A percentile compares a stretch with the other conserved stretches of the same genome.
Conservation (phyloP, 148 eudicot genomes). For the Rhododendron ovatum region DNA sequence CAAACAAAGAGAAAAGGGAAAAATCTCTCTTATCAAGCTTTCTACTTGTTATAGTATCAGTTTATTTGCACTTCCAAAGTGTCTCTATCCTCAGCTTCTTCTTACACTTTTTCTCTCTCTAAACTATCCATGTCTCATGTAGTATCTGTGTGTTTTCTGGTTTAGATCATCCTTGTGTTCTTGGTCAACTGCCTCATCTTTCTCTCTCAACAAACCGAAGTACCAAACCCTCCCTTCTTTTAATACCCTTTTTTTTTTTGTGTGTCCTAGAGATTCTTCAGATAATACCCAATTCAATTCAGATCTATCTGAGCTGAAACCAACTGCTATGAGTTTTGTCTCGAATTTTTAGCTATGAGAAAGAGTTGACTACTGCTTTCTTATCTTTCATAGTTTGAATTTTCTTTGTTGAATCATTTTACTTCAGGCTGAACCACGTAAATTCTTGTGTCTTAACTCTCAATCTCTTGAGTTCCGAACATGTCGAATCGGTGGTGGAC, state of each 20-base stretch:
- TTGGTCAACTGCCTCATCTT: conserved; percentile 3
- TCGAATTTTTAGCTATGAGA: not conserved
- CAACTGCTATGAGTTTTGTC: not conserved
- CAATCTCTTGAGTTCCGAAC: not conserved
- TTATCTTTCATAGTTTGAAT: not conserved
- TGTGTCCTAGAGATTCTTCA: not conserved
- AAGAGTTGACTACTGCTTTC: not conserved
- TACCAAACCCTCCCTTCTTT: not conserved
- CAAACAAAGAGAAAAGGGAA: not conserved
- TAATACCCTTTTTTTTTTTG: not conserved
- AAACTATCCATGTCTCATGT: too few relatives aligned
- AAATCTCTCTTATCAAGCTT: not conserved
- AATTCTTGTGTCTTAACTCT: not conserved
- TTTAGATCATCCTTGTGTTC: not conserved
- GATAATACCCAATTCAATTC: not conserved
- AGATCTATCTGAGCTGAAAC: conserved; percentile 8
- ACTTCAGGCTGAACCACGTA: not conserved
- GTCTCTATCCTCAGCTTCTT: not conserved
- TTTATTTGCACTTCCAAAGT: not conserved
- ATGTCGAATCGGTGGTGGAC: conserved; percentile 44
- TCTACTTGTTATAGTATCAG: not conserved
- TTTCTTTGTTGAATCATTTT: not conserved
- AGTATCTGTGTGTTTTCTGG: not conserved
- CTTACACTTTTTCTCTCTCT: not conserved
- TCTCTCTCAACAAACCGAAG: not conserved